Evolutionary conservation across 177 flowering plant genomes (phyloP).

Genomic region (Telopea speciosissima): DNA sequence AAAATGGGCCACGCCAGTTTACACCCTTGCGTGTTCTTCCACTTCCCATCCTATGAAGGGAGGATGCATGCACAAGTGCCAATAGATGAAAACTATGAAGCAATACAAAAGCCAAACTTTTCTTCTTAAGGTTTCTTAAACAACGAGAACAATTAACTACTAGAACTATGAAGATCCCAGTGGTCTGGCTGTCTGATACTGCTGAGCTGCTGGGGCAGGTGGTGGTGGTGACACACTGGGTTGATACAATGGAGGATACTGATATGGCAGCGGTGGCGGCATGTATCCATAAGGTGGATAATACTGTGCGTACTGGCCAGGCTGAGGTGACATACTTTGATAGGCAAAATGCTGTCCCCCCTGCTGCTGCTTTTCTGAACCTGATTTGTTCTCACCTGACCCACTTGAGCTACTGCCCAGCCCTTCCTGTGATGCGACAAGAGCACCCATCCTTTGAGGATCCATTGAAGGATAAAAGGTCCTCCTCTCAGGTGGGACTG

Average conservation of each 20-base stretch:
- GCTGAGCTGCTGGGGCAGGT: slow-evolving; percentile 22
- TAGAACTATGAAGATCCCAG: background rate
- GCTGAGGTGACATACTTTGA: slow-evolving; percentile 47
- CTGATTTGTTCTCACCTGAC: slow-evolving; percentile 37
- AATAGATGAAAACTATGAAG: no score
- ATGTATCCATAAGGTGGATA: slow-evolving; percentile 69
- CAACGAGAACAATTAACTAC: no score
- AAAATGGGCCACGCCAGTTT: no score
- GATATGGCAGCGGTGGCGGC: slow-evolving; percentile 46
- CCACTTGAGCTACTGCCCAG: slow-evolving; percentile 34
- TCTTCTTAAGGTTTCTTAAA: no score
- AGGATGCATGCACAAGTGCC: no score
- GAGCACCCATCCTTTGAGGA: slow-evolving; percentile 95
- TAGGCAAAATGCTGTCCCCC: slow-evolving; percentile 36
- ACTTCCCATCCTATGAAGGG: no score
- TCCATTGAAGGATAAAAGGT: slow-evolving; percentile 91
- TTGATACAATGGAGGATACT: slow-evolving; percentile 33
- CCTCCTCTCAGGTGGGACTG: slow-evolving; percentile 64
- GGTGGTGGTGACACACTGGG: slow-evolving; percentile 29
- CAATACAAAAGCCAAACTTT: no score
- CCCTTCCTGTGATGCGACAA: slow-evolving; percentile 64
- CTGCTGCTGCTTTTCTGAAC: slow-evolving; percentile 37
- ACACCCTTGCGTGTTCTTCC: no score
- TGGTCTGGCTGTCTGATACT: slow-evolving; percentile 19
- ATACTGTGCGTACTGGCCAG: slow-evolving; percentile 47